Evolutionary conservation across 208 protist species (phyloP), one percentile per base, ranked within the genome.

Genomic region (Crithidia expoeki): DNA sequence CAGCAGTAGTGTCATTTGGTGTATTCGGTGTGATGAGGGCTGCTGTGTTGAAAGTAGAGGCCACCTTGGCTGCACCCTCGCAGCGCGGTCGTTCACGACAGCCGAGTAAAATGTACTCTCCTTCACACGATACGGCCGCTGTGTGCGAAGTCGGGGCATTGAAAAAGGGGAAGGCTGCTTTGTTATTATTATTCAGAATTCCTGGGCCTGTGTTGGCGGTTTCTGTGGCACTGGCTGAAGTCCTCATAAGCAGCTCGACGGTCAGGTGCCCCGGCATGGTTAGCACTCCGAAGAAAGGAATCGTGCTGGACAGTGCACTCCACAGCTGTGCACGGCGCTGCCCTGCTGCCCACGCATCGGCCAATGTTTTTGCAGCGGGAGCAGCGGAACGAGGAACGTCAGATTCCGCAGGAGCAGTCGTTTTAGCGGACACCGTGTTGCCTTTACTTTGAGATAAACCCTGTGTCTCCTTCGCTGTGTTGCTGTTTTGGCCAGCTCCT

Each of bases 231-330:
- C 44, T 50, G 44, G 12, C 44, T 7, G 44, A n/a, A 6, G 21
- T 23, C 4, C 14, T n/a, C 16, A n/a, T 4, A 19, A 50, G 44
- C 4, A 19, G 44, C 4, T 9, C 44, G 17, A 72, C 14, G 21
- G 66, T 12, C 30, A 55, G 40, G 53, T 72, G 66, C 6, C 28
- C 30, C 7, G 66, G 66, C 66, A 72, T 34, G 33, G 55, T 63
- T 55, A 72, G 14, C 7, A 44, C 55, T 17, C 66, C 66, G 23
- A 72, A 63, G 55, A 72, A 63, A 25, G 66, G 66, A 9, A 72
- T 72, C 5, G 55, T 63, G 53, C 32, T 55, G 40, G 53, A 56
- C 55, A 72, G 50, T 30, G 66, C 53, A 21, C 53, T 25, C 66
- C 66, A 72, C 4, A 72, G 66, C 30, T 62, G 66, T 11, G 66